Conservation (phyloP, 805 yeast species). For the Scheffersomyces lignosus region DNA sequence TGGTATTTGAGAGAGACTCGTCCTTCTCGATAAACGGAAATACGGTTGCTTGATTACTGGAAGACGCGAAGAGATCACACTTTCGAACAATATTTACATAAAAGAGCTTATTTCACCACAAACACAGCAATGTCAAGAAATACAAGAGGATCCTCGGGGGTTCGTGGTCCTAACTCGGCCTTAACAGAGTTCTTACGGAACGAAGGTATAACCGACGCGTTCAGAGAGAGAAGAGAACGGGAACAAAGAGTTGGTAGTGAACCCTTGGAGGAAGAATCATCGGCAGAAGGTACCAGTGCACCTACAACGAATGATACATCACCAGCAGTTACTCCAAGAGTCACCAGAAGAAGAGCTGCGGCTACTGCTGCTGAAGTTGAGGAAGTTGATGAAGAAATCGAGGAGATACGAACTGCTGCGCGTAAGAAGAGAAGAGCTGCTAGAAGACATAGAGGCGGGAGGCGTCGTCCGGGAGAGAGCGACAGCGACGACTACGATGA, state of each 20-base stretch:
- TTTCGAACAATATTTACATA: too few species aligned
- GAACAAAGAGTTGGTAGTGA: conserved; percentile 10
- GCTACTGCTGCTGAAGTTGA: conserved; percentile 7
- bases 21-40: too few species aligned
- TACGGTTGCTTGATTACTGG: too few species aligned
- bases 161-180: conserved; percentile 78
- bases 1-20: too few species aligned
- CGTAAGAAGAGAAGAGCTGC: conserved; percentile 43
- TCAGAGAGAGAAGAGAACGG: conserved; percentile 43
- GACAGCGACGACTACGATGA: conserved; percentile 36
- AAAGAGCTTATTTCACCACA: too few species aligned
- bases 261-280: conserved; percentile 23
- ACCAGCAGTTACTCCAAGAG: conserved; percentile 3
- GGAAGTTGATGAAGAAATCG: conserved; percentile 24
- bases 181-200: conserved; percentile 83
- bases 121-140: conserved; percentile 11
- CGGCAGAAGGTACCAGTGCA: too few species aligned
- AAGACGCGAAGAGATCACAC: too few species aligned
- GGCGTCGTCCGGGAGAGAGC: too few species aligned
- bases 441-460: conserved; percentile 23
- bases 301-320: conserved; percentile 3
- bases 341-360: conserved; percentile 1
- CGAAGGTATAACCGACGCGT: conserved; percentile 86
- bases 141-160: conserved; percentile 16
- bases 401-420: conserved; percentile 36